Conservation (phyloP, 2,329 filamentous ascomycete species). For the Alternaria burnsii region DNA sequence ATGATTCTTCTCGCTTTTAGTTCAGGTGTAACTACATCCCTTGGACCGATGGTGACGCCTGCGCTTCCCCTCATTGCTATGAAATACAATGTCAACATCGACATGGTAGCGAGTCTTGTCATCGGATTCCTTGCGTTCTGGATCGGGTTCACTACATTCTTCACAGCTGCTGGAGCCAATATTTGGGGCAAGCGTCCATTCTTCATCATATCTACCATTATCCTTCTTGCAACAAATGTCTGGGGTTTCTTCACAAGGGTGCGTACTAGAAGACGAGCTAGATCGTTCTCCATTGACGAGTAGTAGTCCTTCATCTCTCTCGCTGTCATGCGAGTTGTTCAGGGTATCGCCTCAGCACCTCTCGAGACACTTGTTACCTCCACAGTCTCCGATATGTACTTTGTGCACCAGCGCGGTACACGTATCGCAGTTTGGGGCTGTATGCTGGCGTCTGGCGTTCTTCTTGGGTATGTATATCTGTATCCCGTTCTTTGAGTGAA, state of each 20-base stretch:
- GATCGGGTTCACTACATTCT: slow-evolving; percentile 54
- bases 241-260: slow-evolving; percentile 53
- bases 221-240: slow-evolving; percentile 49
- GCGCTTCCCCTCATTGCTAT: slow-evolving; percentile 46
- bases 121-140: slow-evolving; percentile 51
- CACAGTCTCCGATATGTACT: slow-evolving; percentile 89
- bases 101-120: slow-evolving; percentile 51
- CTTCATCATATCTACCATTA: slow-evolving; percentile 49
- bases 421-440: slow-evolving; percentile 77
- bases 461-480: slow-evolving; percentile 50
- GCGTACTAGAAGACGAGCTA: background rate
- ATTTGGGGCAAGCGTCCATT: slow-evolving; percentile 51
- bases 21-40: slow-evolving; percentile 45
- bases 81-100: slow-evolving; percentile 50
- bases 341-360: slow-evolving; percentile 85
- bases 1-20: slow-evolving; percentile 46
- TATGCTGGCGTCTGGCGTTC: slow-evolving; percentile 47
- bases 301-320: slow-evolving; percentile 49
- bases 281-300: background rate
- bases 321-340: slow-evolving; percentile 72
- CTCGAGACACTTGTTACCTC: slow-evolving; percentile 92
- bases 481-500: slow-evolving; percentile 27
- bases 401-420: slow-evolving; percentile 83
- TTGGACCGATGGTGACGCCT: slow-evolving; percentile 55
- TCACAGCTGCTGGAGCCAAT: slow-evolving; percentile 52